Percentiles rank a stretch among this genome's conserved stretches.
phyloP scores from a whole-genome alignment of 164 flowering plant genomes.

The Annona squamosa region DNA sequence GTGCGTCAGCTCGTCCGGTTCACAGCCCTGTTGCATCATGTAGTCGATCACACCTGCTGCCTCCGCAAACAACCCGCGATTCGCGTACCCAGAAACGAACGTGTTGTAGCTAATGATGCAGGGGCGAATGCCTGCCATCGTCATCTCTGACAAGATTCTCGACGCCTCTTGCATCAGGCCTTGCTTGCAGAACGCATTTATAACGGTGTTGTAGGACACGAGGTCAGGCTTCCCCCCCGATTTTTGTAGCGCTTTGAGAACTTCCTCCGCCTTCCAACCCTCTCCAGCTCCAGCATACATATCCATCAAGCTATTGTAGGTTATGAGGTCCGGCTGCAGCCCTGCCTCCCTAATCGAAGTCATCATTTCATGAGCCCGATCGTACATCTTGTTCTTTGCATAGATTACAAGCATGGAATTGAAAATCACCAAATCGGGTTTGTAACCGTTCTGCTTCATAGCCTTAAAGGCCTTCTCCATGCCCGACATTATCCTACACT shows the following conservation, averaged over 20 bases:
- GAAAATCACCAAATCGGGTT: conserved; percentile 73
- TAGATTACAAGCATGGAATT: conserved; percentile 78
- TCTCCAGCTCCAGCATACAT: conserved; percentile 82
- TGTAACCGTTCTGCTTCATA: conserved; percentile 52
- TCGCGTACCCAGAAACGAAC: conserved; percentile 65
- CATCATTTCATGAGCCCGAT: conserved; percentile 59
- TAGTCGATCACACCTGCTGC: conserved; percentile 51
- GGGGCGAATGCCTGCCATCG: conserved; percentile 57
- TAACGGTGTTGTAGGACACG: conserved; percentile 85
- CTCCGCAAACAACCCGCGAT: conserved; percentile 52
- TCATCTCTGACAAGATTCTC: conserved; percentile 62
- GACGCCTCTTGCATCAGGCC: conserved; percentile 86
- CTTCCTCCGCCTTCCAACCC: conserved; percentile 83
- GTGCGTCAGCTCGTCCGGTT: conserved; percentile 77
- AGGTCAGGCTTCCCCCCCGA: conserved; percentile 60
- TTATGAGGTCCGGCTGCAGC: conserved; percentile 72
- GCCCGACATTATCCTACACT: conserved; percentile 56
- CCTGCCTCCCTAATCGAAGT: conserved; percentile 49
- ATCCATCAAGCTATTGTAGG: conserved; percentile 88
- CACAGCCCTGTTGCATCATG: conserved; percentile 70
- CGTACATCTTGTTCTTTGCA: conserved; percentile 61
- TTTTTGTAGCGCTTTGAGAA: conserved; percentile 44
- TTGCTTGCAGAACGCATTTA: conserved; percentile 82
- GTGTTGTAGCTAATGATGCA: conserved; percentile 81
- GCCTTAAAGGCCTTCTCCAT: conserved; percentile 73